Evolutionary conservation across 768 basidiomycete species (phyloP).

Genomic region (Suillus luteus): DNA sequence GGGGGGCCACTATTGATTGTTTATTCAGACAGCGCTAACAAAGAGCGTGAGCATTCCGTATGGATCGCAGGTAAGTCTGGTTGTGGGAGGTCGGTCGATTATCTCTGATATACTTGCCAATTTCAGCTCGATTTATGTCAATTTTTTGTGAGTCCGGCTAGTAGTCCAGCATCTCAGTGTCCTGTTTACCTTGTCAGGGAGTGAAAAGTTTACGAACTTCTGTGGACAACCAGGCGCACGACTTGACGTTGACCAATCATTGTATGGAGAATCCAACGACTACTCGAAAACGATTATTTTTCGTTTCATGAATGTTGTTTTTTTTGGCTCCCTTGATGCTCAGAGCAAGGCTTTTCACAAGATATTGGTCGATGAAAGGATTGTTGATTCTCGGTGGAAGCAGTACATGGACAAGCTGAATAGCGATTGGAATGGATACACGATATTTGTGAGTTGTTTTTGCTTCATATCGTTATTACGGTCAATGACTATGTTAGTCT

Average conservation of each 20-base stretch:
- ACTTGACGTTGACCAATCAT: constrained; percentile 29
- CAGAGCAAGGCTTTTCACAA: constrained; percentile 43
- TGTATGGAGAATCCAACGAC: constrained; percentile 16
- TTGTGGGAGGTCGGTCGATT: not conserved
- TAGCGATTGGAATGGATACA: constrained; percentile 49
- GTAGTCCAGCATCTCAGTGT: not conserved
- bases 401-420: constrained; percentile 42
- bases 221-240: constrained; percentile 41
- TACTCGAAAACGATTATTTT: constrained; percentile 36
- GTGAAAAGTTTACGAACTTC: constrained; percentile 36
- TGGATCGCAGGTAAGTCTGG: constrained; percentile 2
- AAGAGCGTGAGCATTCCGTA: constrained; percentile 5
- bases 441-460: constrained; percentile 43
- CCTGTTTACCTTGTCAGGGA: constrained; percentile 18
- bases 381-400: constrained; percentile 41
- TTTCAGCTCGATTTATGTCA: constrained; percentile 44
- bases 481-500: constrained; percentile 33
- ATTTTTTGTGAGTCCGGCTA: constrained; percentile 36
- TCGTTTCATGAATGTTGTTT: constrained; percentile 35
- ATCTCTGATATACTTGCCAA: not conserved
- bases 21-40: not conserved
- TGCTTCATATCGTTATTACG: not conserved
- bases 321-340: constrained; percentile 48
- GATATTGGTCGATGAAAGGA: constrained; percentile 46
- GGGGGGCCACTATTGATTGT: not conserved